Evolutionary conservation across 352 stramenopile genomes (phyloP).

Genomic region (Aphanomyces astaci): DNA sequence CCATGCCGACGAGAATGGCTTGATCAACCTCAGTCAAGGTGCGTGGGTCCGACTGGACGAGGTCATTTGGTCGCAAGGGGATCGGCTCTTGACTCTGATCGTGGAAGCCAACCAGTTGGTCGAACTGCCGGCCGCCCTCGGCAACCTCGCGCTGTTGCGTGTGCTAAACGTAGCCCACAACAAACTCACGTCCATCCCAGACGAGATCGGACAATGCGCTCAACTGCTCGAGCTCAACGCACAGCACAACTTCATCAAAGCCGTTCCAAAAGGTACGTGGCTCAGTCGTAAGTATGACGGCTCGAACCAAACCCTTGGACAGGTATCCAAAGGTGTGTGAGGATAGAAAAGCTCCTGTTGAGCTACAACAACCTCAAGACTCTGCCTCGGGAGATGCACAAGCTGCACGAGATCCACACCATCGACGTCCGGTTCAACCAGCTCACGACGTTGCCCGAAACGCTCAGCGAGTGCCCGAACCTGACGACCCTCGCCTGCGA

Average conservation of each 20-base stretch:
- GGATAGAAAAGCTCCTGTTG: constrained; percentile 55
- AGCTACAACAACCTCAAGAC: constrained; percentile 56
- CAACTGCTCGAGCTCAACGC: constrained; percentile 62
- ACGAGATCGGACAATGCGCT: constrained; percentile 45
- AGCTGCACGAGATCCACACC: constrained; percentile 42
- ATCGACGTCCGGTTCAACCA: constrained; percentile 70
- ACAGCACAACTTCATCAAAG: constrained; percentile 57
- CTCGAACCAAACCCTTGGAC: too few relatives aligned
- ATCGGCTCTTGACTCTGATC: constrained; percentile 63
- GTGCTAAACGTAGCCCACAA: constrained; percentile 59
- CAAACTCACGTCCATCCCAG: constrained; percentile 42
- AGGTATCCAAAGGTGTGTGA: constrained; percentile 58
- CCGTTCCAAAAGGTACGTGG: constrained; percentile 40
- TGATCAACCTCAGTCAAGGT: constrained; percentile 65
- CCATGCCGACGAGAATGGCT: constrained; percentile 53
- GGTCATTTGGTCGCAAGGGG: constrained; percentile 57
- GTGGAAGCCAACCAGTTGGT: constrained; percentile 66
- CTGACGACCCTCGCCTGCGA: constrained; percentile 51
- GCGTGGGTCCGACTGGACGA: constrained; percentile 75
- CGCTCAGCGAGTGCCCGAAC: constrained; percentile 53
- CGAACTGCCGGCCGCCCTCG: constrained; percentile 43
- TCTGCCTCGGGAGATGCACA: constrained; percentile 44
- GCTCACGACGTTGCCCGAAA: constrained; percentile 55
- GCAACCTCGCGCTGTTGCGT: constrained; percentile 54
- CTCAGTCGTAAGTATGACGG: too few relatives aligned